phyloP scores from a whole-genome alignment of 106 monocot genomes.

The Acorus calamus region DNA sequence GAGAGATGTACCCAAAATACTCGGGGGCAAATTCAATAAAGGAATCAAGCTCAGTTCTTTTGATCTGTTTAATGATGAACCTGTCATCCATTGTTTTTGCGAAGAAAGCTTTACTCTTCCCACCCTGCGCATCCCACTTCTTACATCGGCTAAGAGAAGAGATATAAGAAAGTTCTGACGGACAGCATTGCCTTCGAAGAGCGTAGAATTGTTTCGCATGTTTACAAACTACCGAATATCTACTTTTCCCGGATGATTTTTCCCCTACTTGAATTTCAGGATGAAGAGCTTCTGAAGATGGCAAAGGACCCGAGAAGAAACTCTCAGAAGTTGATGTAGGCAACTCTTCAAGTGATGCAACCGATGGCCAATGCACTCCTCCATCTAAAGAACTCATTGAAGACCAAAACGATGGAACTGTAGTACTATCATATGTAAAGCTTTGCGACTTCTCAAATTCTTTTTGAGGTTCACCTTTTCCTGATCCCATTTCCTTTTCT shows the following conservation, averaged over 20 bases:
- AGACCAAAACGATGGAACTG: slow-evolving; percentile 23
- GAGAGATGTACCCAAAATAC: slow-evolving; percentile 27
- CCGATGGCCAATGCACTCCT: slow-evolving; percentile 14
- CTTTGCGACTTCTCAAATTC: slow-evolving; percentile 17
- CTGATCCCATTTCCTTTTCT: slow-evolving; percentile 20
- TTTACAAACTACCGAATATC: slow-evolving; percentile 26
- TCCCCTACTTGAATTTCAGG: slow-evolving; percentile 40
- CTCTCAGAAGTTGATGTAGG: slow-evolving; percentile 18
- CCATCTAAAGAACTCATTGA: slow-evolving; percentile 31
- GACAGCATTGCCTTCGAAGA: slow-evolving; percentile 30
- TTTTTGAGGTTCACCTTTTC: slow-evolving; percentile 11
- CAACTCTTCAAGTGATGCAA: slow-evolving; percentile 32
- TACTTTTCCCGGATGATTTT: slow-evolving; percentile 40
- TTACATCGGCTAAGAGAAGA: slow-evolving; percentile 26
- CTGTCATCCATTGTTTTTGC: slow-evolving; percentile 95
- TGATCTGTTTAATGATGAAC: slow-evolving; percentile 77
- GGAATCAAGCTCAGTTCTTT: slow-evolving; percentile 29
- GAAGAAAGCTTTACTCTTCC: slow-evolving; percentile 94
- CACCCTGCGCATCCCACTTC: slow-evolving; percentile 76
- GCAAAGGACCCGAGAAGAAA: slow-evolving; percentile 21
- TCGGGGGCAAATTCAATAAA: slow-evolving; percentile 31
- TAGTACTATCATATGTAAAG: slow-evolving; percentile 16
- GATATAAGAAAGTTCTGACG: slow-evolving; percentile 24
- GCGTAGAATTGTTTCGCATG: slow-evolving; percentile 33
- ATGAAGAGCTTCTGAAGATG: slow-evolving; percentile 42